Evolutionary conservation across 2,329 filamentous ascomycete species (phyloP), one percentile per base, ranked within the genome.

Genomic region (Paracoccidioides lutzii): DNA sequence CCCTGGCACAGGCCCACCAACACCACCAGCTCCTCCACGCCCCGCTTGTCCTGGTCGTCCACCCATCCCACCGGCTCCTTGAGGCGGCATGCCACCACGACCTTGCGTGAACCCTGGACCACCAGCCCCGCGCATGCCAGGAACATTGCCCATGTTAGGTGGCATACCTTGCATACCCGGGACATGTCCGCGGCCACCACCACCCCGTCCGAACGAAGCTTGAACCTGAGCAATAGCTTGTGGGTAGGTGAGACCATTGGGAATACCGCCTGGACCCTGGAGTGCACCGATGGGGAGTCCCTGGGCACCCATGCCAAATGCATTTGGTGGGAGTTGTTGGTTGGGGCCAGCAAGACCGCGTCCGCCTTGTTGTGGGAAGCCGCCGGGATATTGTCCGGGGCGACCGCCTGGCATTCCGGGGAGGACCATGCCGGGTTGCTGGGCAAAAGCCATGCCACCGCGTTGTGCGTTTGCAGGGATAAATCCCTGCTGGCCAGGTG

Each of bases 281-380:
- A 77, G 75, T 51, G 73, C 76, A 62, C 79, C 80, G 64, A 81
- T 81, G 58, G 77, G 76, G 72, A 83, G 80, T 61, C 79, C 79
- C 73, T 90, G 87, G 60, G 82, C 81, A 53, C 87, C 85, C 67
- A 93, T 79, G 62, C 81, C 83, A 73, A 94, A 96, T 76, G 90
- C 85, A 77, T 85, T 88, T 60, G 89, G 88, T 58, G 89, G 88
- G 62, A 96, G 81, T 75, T 90, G 87, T 75, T 93, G 90, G 64
- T 86, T 86, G 64, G 79, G 79, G 62, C 88, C 85, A 2, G 22
- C 22, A 62, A 84, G 88, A 62, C 90, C 90, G 71, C 91, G 90
- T 62, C 90, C 90, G 64, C 87, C 88, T 73, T 89, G 87, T 72
- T 93, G 89, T 61, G 84, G 82, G 76, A 91, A 93, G 55, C 81